These are phyloP conservation scores for Chrysopogon serrulatus DNA, from an alignment of 176 grass and related monocot species.

Conservation along the genomic window DNA sequence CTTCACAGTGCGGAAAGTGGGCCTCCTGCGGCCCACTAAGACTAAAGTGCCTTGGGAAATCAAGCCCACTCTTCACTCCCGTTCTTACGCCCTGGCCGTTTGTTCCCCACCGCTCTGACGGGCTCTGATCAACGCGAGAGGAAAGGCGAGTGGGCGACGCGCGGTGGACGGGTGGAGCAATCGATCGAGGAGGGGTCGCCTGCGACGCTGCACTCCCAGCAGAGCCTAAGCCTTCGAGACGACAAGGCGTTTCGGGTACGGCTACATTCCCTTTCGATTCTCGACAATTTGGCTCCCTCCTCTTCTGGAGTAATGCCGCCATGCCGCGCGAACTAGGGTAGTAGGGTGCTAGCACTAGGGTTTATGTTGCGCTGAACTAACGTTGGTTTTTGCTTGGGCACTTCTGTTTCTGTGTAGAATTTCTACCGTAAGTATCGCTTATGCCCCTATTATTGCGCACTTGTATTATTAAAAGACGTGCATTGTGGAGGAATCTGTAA, in stretches of 20 bases:
- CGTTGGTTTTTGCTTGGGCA: neutral
- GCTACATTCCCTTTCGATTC: neutral
- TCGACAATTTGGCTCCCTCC: neutral
- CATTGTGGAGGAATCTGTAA: neutral
- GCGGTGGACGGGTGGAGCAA: too few species aligned
- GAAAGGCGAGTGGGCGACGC: neutral
- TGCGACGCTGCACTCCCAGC: neutral
- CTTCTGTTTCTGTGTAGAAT: neutral
- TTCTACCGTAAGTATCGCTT: neutral
- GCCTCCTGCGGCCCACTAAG: neutral
- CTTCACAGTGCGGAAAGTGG: neutral
- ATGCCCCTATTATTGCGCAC: too few species aligned
- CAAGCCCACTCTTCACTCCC: neutral
- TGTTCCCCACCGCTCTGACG: neutral
- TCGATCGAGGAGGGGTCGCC: neutral
- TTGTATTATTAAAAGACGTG: neutral
- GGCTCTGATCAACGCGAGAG: neutral
- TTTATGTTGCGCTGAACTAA: neutral
- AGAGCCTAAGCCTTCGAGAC: neutral
- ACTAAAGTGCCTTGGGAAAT: neutral
- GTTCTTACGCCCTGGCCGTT: neutral
- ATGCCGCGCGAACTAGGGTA: neutral
- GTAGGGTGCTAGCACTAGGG: neutral
- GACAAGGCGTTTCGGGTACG: neutral
- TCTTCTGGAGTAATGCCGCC: neutral